Base-by-base conservation (phyloP, 129 eudicot genomes). In the Tagetes patula region DNA sequence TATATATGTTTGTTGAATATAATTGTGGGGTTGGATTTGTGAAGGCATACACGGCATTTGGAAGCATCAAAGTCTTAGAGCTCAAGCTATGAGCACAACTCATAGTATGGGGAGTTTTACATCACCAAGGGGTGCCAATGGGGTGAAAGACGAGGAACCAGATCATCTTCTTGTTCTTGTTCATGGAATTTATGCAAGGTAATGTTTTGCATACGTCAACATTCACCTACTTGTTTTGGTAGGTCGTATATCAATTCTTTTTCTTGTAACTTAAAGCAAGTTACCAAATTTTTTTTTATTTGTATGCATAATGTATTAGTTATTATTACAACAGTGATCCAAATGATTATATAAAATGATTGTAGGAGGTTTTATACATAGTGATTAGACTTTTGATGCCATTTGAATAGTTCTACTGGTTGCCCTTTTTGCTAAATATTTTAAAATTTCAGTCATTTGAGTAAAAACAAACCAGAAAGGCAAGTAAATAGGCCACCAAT, bases 121-220 rank as follows among this genome's bases (percentile, higher is more conserved):
- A 20, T 82, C 84, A 39, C 82, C 87, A 33, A 70, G 60, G 63
- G 58, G 58, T 42, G 53, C 76, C 31, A 33, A 48, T 60, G 75
- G 71, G 39, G 71, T 70, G 52, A 79, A 81, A 41, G 81, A 84
- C 78, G 85, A 82, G 75, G 87, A 82, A 47, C 87, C 94, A 1
- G 99, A 94, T 77, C 99, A 94, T 86, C 99, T 94, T 80, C 85
- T 94, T 65, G 99, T 94, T 65, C 99, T 94, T 84, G 99, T 94
- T 53, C 99, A 94, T 73, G 99, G 99, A 67, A 94, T 94, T 81
- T 50, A 90, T 87, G 99, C 93, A 43, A 88, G 99, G 99, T 72
- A 12, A 48, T 20, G 10, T 36, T 40, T 63, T 68, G 8, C 9
- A 27, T 5, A 20, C 39, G 33, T 59, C 7, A 32, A 59, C 7